Percentiles rank a stretch among this genome's conserved stretches.
Conservation (phyloP, 2,329 filamentous ascomycete genomes). For the Beauveria sp. region DNA sequence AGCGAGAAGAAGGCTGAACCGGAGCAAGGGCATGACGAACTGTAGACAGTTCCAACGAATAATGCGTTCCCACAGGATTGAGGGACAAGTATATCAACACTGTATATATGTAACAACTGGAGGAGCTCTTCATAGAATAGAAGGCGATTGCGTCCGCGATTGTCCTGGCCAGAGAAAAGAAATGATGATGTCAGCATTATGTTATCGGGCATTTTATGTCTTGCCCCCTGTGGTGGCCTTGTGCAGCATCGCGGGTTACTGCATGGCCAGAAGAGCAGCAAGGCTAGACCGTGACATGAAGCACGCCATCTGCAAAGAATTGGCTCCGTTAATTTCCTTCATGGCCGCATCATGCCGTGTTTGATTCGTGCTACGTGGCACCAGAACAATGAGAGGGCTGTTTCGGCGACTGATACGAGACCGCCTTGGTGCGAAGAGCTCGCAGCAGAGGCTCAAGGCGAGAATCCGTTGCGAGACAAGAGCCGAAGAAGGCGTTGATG, state of each 20-base stretch:
- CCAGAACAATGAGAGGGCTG: background rate
- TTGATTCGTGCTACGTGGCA: conserved; percentile 3
- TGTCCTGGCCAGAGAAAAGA: background rate
- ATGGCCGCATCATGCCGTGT: background rate
- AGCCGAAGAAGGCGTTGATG: no score
- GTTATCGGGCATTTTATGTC: background rate
- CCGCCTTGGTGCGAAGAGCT: background rate
- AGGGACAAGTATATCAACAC: background rate
- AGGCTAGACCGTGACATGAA: background rate
- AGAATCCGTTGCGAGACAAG: background rate
- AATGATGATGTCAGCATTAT: background rate
- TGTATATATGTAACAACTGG: conserved; percentile 12
- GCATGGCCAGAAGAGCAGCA: background rate
- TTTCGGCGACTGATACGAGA: conserved; percentile 3
- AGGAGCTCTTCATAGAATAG: background rate
- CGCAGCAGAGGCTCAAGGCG: background rate
- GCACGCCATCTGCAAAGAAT: background rate
- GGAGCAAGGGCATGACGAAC: conserved; percentile 7
- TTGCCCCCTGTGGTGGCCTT: background rate
- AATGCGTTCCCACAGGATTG: background rate
- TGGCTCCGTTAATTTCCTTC: background rate
- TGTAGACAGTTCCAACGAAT: background rate
- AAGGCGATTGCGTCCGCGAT: background rate
- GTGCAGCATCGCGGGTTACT: background rate
- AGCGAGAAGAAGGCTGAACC: conserved; percentile 14